Evolutionary conservation across 805 yeast genomes (phyloP).

Genomic region (Candida arabinofermentans): DNA sequence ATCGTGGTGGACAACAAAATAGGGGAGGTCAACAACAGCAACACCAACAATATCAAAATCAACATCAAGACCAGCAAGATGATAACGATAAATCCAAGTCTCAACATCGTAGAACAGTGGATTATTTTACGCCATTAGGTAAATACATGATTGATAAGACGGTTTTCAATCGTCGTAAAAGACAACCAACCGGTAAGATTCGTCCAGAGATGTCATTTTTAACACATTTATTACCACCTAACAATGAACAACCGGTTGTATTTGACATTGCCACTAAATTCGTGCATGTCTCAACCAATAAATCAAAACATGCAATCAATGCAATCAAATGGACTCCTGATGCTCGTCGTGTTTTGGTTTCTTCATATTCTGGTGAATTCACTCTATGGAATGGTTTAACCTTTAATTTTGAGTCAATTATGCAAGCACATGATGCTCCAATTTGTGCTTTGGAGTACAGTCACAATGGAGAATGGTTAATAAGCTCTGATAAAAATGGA

Average conservation of each 20-base stretch:
- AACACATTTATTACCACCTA: constrained; percentile 62
- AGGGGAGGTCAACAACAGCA: constrained; percentile 2
- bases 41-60: constrained; percentile 3
- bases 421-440: constrained; percentile 97
- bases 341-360: constrained; percentile 85
- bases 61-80: constrained; percentile 9
- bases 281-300: constrained; percentile 87
- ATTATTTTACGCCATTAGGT: constrained; percentile 73
- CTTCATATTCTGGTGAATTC: constrained; percentile 91
- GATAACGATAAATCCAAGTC: constrained; percentile 14
- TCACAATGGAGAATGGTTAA: constrained; percentile 90
- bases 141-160: constrained; percentile 51
- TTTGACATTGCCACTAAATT: constrained; percentile 74
- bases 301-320: constrained; percentile 85
- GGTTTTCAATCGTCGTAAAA: constrained; percentile 36
- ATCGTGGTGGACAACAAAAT: constrained; percentile 1
- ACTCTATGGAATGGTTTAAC: constrained; percentile 96
- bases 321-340: constrained; percentile 97
- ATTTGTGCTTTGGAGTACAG: constrained; percentile 76
- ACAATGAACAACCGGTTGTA: constrained; percentile 42
- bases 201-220: constrained; percentile 69
- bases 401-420: constrained; percentile 91
- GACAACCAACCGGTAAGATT: constrained; percentile 43
- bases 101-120: constrained; percentile 63
- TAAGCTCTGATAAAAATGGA: constrained; percentile 93